Percentiles rank a stretch among this genome's conserved stretches.
Evolutionary conservation across 2,329 filamentous ascomycete genomes (phyloP).

Genomic region (Stachybotrys echinatus): DNA sequence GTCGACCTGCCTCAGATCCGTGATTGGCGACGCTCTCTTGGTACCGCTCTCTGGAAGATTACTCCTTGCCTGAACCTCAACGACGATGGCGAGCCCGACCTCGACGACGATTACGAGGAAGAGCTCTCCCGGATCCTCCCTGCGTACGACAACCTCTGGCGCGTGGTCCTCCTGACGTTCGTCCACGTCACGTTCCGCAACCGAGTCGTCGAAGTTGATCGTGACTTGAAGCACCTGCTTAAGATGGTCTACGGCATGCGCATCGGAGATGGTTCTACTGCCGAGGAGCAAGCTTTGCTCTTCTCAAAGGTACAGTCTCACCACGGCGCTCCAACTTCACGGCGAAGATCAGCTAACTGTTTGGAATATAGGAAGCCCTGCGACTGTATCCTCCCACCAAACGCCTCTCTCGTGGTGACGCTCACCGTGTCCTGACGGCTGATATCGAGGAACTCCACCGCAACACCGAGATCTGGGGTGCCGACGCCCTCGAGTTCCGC

Average conservation of each 20-base stretch:
- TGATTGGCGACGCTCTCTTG: background rate
- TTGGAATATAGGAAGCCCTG: background rate
- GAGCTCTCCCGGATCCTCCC: background rate
- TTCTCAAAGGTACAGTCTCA: background rate
- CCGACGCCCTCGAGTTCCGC: background rate
- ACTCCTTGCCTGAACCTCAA: no score
- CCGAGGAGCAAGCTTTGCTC: background rate
- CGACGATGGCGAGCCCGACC: no score
- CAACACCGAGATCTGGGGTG: background rate
- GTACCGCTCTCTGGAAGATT: background rate
- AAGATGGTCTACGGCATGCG: background rate
- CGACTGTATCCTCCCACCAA: background rate
- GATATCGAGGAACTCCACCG: background rate
- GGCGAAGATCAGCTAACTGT: no score
- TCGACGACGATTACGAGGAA: no score
- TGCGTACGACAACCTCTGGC: background rate
- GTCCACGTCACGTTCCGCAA: background rate
- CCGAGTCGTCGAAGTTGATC: background rate
- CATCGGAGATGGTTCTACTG: background rate
- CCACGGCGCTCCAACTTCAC: background rate
- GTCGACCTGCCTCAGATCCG: background rate
- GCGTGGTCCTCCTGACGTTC: background rate
- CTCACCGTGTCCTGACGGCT: background rate
- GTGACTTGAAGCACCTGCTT: background rate
- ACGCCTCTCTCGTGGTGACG: background rate